These are phyloP conservation scores for Epichloe sibirici DNA, from an alignment of 2,329 filamentous ascomycete species.

Conservation along the genomic window DNA sequence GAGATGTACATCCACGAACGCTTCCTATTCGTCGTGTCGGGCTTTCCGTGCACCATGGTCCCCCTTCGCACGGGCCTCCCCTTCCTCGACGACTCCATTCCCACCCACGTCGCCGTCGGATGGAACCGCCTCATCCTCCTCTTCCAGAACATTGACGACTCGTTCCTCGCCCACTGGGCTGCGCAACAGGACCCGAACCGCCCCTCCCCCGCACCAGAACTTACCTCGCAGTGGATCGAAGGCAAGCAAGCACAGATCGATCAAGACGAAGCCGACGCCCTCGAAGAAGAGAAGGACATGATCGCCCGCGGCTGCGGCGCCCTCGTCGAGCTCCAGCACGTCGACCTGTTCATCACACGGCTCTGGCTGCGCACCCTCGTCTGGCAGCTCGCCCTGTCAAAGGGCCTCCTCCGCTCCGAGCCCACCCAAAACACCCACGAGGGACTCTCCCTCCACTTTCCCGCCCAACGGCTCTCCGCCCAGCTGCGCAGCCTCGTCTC, in stretches of 20 bases:
- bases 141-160: conserved; percentile 26
- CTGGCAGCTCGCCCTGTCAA: conserved; percentile 29
- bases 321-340: conserved; percentile 27
- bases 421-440: conserved; percentile 21
- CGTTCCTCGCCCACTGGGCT: conserved; percentile 25
- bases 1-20: conserved; percentile 21
- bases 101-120: conserved; percentile 23
- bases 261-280: conserved; percentile 22
- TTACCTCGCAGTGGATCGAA: conserved; percentile 28
- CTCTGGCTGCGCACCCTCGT: conserved; percentile 29
- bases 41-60: conserved; percentile 26
- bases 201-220: conserved; percentile 8
- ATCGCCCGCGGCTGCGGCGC: conserved; percentile 12
- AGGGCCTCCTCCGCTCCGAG: conserved; percentile 24
- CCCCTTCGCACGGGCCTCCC: conserved; percentile 21
- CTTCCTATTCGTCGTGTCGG: conserved; percentile 39
- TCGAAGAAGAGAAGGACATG: conserved; percentile 16
- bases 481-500: conserved; percentile 26
- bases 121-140: conserved; percentile 26
- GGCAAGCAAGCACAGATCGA: conserved; percentile 28
- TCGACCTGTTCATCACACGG: conserved; percentile 28
- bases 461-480: conserved; percentile 24
- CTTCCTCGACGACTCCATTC: conserved; percentile 20
- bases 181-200: conserved; percentile 15
- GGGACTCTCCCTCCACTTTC: conserved; percentile 28